A percentile compares a stretch with the other conserved stretches of the same genome.
phyloP scores from a whole-genome alignment of 2,329 filamentous ascomycete genomes.

The Ascochyta fabae region DNA sequence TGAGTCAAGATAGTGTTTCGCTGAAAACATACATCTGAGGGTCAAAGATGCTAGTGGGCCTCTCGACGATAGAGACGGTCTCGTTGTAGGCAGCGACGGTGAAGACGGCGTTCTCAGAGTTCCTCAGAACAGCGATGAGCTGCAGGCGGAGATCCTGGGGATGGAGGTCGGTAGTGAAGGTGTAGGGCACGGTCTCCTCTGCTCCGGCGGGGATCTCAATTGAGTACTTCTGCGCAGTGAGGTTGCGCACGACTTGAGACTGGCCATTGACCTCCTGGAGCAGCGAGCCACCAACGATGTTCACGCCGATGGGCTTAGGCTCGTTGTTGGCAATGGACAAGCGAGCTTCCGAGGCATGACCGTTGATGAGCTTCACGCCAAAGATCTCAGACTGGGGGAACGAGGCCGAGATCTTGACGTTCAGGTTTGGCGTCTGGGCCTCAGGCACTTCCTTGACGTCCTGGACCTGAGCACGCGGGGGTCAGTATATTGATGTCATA shows the following conservation, averaged over 20 bases:
- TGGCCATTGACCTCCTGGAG: slow-evolving; percentile 63
- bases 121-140: slow-evolving; percentile 75
- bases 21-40: slow-evolving; percentile 80
- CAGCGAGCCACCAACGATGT: slow-evolving; percentile 78
- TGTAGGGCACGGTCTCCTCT: slow-evolving; percentile 78
- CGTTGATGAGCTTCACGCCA: slow-evolving; percentile 94
- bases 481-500: slow-evolving; percentile 46
- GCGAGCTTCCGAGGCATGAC: slow-evolving; percentile 80
- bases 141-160: slow-evolving; percentile 85
- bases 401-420: slow-evolving; percentile 62
- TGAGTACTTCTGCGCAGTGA: slow-evolving; percentile 78
- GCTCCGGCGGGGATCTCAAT: slow-evolving; percentile 76
- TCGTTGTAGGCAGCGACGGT: slow-evolving; percentile 82
- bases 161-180: slow-evolving; percentile 88
- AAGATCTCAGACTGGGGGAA: slow-evolving; percentile 80
- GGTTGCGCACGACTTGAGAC: slow-evolving; percentile 75
- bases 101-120: slow-evolving; percentile 71
- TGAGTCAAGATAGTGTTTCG: not conserved
- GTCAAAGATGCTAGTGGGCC: slow-evolving; percentile 89
- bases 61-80: slow-evolving; percentile 85
- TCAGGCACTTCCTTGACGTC: slow-evolving; percentile 53
- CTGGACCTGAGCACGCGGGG: slow-evolving; percentile 38
- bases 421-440: slow-evolving; percentile 65
- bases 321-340: slow-evolving; percentile 88
- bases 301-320: slow-evolving; percentile 73